A percentile compares a stretch with the other conserved stretches of the same genome.
These are phyloP conservation scores for Croton laevigatus DNA, from an alignment of 441 rosid genomes.

Conservation along the genomic window DNA sequence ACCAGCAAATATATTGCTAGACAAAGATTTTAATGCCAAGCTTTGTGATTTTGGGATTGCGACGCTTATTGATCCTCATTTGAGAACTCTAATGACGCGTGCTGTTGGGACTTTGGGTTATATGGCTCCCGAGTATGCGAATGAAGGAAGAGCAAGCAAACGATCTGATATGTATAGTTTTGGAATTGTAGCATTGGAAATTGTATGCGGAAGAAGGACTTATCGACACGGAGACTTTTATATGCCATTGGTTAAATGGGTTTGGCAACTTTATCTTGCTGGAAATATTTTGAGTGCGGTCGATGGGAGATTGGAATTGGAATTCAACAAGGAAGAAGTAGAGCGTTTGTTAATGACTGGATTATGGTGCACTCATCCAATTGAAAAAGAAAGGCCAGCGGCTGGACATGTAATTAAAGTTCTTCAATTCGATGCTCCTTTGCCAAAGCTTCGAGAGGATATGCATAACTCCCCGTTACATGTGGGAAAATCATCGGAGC, in stretches of 20 bases:
- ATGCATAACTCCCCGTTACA: neutral
- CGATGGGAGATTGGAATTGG: neutral
- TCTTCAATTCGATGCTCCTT: neutral
- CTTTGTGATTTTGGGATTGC: neutral
- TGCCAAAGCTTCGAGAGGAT: conserved; percentile 1
- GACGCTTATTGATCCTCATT: neutral
- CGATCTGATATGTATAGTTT: conserved; percentile 12
- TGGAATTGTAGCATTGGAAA: neutral
- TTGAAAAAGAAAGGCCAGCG: neutral
- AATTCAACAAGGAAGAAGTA: conserved; percentile 5
- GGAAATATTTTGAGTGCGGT: neutral
- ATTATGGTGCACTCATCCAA: conserved; percentile 12
- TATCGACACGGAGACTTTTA: neutral
- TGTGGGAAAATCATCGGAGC: neutral
- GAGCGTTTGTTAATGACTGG: conserved; percentile 12
- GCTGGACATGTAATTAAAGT: neutral
- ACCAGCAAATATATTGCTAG: neutral
- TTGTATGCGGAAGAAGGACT: neutral
- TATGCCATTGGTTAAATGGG: conserved; percentile 11
- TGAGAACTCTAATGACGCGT: conserved; percentile 1
- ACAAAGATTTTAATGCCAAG: neutral
- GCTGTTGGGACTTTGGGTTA: conserved; percentile 9
- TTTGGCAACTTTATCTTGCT: conserved; percentile 8
- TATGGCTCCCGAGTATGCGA: neutral
- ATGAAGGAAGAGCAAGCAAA: conserved; percentile 9